Conservation (phyloP, 140 eudicot species). For the Stevia rebaudiana region DNA sequence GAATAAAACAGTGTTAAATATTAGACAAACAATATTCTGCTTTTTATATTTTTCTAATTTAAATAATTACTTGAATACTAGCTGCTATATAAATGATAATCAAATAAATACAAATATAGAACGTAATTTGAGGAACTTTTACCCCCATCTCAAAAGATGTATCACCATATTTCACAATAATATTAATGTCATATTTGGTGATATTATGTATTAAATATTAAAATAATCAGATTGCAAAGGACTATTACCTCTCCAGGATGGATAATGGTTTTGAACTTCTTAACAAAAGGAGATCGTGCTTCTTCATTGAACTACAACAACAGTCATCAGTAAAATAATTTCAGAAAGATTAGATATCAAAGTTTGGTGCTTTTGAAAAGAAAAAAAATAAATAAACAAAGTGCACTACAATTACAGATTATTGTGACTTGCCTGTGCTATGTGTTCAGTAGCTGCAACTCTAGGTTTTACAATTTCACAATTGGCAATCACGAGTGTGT, state of each 20-base stretch:
- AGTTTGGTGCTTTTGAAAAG: not conserved
- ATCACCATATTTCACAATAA: not conserved
- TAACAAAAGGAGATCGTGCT: conserved; percentile 90
- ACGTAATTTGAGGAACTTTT: not conserved
- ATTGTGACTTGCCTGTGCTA: conserved; percentile 59
- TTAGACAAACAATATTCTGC: not conserved
- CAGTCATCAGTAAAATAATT: not conserved
- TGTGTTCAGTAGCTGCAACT: conserved; percentile 96
- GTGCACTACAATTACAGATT: not conserved
- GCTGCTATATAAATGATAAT: not conserved
- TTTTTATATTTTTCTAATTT: not conserved
- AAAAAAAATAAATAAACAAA: not conserved
- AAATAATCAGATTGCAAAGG: not conserved
- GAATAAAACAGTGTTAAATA: not conserved
- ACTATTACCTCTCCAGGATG: conserved; percentile 94
- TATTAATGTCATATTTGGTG: not conserved
- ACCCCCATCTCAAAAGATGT: not conserved
- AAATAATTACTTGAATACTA: not conserved
- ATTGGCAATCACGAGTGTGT: conserved; percentile 88
- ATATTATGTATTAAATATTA: not conserved
- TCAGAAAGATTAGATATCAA: not conserved
- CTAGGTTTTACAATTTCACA: conserved; percentile 91
- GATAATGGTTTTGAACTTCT: conserved; percentile 83
- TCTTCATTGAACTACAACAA: conserved; percentile 82
- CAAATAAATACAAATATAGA: not conserved